Percentiles rank a stretch among this genome's conserved stretches.
These are phyloP conservation scores for Trichoderma virens DNA, from an alignment of 495 filamentous ascomycete species.

Conservation along the genomic window DNA sequence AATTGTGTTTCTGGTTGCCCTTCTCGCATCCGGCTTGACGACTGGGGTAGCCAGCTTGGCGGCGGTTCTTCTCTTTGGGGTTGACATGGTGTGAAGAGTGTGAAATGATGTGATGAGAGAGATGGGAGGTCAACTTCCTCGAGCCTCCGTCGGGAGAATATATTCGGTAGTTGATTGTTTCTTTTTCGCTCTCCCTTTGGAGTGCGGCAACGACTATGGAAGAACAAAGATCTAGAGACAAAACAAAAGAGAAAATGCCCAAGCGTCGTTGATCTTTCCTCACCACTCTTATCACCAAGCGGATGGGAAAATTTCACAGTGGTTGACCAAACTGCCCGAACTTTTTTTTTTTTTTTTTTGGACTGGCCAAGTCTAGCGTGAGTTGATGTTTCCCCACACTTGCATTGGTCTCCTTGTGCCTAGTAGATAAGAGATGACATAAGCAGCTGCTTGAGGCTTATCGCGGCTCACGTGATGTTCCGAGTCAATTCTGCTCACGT, in stretches of 20 bases:
- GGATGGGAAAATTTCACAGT: slow-evolving; percentile 10
- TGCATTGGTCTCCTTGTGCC: neutral
- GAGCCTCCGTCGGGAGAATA: no score
- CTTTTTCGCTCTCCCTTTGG: no score
- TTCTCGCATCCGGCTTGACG: slow-evolving; percentile 51
- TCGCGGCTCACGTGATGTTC: no score
- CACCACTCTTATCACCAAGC: neutral
- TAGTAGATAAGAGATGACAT: neutral
- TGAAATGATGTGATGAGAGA: neutral
- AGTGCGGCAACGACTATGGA: neutral
- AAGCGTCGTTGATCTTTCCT: neutral
- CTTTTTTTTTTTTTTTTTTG: slow-evolving; percentile 5
- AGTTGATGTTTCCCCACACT: neutral
- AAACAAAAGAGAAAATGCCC: no score
- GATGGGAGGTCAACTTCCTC: neutral
- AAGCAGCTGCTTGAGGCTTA: neutral
- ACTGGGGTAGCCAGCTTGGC: slow-evolving; percentile 39
- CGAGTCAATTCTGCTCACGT: no score
- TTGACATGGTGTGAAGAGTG: slow-evolving; percentile 32
- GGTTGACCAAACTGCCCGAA: neutral
- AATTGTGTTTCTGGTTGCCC: slow-evolving; percentile 53
- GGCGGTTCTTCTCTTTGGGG: slow-evolving; percentile 41
- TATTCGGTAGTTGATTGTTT: no score
- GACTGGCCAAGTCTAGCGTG: slow-evolving; percentile 6
- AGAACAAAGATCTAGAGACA: neutral